Base-by-base conservation (phyloP, 179 eudicot genomes). In the Heliamphora pulchella region DNA sequence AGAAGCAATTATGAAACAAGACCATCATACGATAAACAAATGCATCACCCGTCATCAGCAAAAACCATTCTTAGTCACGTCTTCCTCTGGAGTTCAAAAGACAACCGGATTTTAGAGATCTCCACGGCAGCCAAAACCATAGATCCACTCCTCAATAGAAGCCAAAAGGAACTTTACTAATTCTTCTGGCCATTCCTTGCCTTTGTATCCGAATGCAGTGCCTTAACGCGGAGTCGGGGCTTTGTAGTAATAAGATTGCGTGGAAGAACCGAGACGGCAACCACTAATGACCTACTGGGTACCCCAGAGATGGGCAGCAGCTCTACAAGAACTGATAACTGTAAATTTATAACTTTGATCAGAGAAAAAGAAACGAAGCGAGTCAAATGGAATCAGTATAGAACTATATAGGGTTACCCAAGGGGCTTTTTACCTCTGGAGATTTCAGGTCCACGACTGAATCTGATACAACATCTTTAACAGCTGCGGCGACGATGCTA, bases 241-340 rank as follows among this genome's bases (percentile, higher is more conserved):
- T 92, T 92, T 53, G 85, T 80, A 70, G 82, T 85, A 41, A 93
- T 85, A 74, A 93, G 90, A 63, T 85, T 86, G 71, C 78, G 81
- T 0, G 96, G 91, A 83, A 93, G 92, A 83, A 91, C 92, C 2
- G 97, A 87, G 8, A 93, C 85, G 8, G 89, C 96, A 50, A 87
- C 87, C 76, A 91, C 84, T 63, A 88, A 71, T 65, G 90, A 80
- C 10, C 88, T 88, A 47, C 80, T 86, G 41, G 91, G 86, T 66
- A 90, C 53, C 62, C 92, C 90, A 22, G 94, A 87, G 57, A 92
- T 8, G 3, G 97, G 97, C 68, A 92, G 89, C 61, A 87, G 67
- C 81, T 93, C 97, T 74, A 93, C 72, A 8, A 93, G 88, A 74
- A 91, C 85, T 48, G 87, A 85, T 15, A 93, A 76, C 97, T 93